Evolutionary conservation across 2,329 filamentous ascomycete species (phyloP), one percentile per base, ranked within the genome.

Genomic region (Capronia americana): DNA sequence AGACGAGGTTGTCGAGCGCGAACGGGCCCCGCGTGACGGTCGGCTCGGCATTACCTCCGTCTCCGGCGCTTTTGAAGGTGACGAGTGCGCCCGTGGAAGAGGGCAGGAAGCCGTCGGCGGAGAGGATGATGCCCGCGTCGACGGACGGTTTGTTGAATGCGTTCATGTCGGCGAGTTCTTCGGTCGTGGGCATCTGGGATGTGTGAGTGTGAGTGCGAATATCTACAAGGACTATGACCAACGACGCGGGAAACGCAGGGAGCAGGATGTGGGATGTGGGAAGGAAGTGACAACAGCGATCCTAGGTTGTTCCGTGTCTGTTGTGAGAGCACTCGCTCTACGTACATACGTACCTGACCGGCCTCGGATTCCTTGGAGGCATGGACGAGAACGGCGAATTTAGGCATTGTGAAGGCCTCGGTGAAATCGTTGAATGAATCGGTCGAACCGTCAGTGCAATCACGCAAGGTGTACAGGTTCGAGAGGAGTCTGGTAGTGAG

Each of bases 321-420:
- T 4, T 24, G 46, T 23, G 46, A 26, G 23, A 10, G 46, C 4
- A 26, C 8, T 50, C 17, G n/a, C n/a, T n/a, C n/a, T n/a, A n/a
- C n/a, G n/a, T n/a, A n/a, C n/a, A n/a, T 14, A 50, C 46, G 20
- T 8, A 50, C 46, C 46, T 50, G n/a, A 8, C 46, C 46, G 46
- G 20, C n/a, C n/a, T 50, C 46, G 23, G 46, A 50, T 20, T 50
- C 46, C 2, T 50, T 50, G 20, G 46, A 50, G n/a, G 46, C 46
- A 26, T 50, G 46, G 46, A 50, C 46, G 20, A 50, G 46, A 26
- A 50, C 46, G 20, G 7, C 8, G 20, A 50, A 50, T 50, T 50
- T 50, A 23, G 46, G 46, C 46, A 50, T 50, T 20, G 5, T 50
- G 46, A 41, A 41, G 34, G 34, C n/a, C n/a, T n/a, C n/a, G n/a